These are phyloP conservation scores for Gentiana straminea DNA, from an alignment of 257 asterid genomes.

Conservation along the genomic window DNA sequence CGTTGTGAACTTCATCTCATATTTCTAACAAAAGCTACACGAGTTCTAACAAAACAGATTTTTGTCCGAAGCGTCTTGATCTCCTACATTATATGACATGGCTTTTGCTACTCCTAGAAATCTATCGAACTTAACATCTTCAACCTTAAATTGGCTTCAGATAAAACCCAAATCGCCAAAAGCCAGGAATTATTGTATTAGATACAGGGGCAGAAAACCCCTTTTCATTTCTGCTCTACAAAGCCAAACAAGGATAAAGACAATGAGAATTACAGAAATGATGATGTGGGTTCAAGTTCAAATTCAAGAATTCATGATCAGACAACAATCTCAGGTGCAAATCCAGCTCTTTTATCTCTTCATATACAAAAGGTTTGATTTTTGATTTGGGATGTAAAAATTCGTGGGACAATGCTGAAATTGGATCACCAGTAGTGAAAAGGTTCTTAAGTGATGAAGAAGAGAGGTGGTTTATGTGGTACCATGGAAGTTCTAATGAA, in stretches of 20 bases:
- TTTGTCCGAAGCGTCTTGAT: conserved; percentile 1
- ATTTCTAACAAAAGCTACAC: too few relatives aligned
- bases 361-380: conserved; percentile 55
- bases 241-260: conserved; percentile 42
- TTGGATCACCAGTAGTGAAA: conserved; percentile 89
- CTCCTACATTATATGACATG: conserved; percentile 2
- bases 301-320: conserved; percentile 24
- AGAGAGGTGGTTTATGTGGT: conserved; percentile 94
- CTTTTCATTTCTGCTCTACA: conserved; percentile 41
- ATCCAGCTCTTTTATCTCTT: conserved; percentile 16
- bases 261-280: conserved; percentile 26
- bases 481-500: conserved; percentile 43
- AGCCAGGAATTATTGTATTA: conserved; percentile 1
- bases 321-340: conserved; percentile 16
- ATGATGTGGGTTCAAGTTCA: conserved; percentile 13
- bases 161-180: conserved; percentile 11
- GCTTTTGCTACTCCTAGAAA: conserved; percentile 8
- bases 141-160: conserved; percentile 23
- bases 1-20: too few relatives aligned
- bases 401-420: conserved; percentile 70
- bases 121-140: conserved; percentile 19
- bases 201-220: conserved; percentile 16
- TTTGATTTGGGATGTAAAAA: conserved; percentile 47
- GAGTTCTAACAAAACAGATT: too few relatives aligned
- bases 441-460: conserved; percentile 80